These are phyloP conservation scores for Fremontodendron californicum DNA, from an alignment of 345 rosid species.

Conservation along the genomic window DNA sequence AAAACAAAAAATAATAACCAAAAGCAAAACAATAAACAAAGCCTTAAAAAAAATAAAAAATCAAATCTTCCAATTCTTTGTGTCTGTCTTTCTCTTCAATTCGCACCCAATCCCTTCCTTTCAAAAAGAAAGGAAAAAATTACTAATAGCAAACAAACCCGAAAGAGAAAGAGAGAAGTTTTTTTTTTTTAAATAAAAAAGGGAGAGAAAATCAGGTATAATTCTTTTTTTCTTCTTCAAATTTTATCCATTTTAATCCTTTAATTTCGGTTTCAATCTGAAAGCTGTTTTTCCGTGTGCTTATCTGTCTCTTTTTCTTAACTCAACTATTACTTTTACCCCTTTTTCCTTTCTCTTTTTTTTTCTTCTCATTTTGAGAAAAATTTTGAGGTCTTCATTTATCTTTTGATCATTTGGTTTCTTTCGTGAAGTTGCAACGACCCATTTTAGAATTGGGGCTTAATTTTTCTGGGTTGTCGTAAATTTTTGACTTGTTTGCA, in stretches of 20 bases:
- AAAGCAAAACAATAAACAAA: neutral
- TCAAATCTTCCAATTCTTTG: neutral
- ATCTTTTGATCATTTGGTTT: constrained; percentile 8
- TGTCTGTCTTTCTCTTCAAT: neutral
- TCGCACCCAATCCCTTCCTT: neutral
- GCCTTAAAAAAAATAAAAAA: neutral
- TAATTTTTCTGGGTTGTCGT: constrained; percentile 14
- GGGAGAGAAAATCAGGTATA: constrained; percentile 25
- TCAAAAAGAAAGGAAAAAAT: too few species aligned
- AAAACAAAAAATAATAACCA: neutral
- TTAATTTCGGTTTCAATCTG: constrained; percentile 20
- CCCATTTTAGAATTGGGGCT: neutral
- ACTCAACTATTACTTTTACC: neutral
- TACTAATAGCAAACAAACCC: constrained; percentile 2
- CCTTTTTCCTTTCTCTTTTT: too few species aligned
- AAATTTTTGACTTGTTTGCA: neutral
- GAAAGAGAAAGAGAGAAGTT: constrained; percentile 5
- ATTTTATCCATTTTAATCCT: constrained; percentile 5
- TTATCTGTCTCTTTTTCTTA: constrained; percentile 27
- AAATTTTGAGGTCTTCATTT: constrained; percentile 15
- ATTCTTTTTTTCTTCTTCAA: too few species aligned
- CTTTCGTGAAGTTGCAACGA: constrained; percentile 5
- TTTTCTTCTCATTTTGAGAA: neutral
- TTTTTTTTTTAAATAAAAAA: neutral
- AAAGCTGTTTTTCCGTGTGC: constrained; percentile 31